Percentiles rank a stretch among this genome's conserved stretches.
These are phyloP conservation scores for Jackrogersella minutella DNA, from an alignment of 495 filamentous ascomycete genomes.

Conservation along the genomic window DNA sequence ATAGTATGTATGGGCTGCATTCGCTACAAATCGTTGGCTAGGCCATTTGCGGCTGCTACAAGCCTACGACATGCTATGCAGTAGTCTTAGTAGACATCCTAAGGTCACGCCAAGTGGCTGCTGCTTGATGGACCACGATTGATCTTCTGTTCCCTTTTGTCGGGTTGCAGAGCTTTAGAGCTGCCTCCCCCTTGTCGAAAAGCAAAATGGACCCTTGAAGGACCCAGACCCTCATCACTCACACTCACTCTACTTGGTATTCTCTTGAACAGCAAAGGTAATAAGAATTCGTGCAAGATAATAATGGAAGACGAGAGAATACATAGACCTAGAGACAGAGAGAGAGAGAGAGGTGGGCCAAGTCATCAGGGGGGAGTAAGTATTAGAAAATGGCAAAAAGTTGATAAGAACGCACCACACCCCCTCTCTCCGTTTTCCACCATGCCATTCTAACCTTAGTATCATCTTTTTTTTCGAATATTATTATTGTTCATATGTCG, in stretches of 20 bases:
- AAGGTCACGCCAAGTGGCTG: conserved; percentile 40
- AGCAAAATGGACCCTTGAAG: conserved; percentile 30
- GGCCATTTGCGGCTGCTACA: conserved; percentile 40
- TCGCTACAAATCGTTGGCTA: conserved; percentile 34
- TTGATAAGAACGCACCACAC: conserved; percentile 43
- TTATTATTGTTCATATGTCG: conserved; percentile 37
- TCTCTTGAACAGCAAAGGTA: conserved; percentile 3
- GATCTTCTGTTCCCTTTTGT: conserved; percentile 39
- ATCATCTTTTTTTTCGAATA: conserved; percentile 18
- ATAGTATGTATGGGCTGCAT: no score
- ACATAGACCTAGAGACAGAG: no score
- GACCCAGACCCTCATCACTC: conserved; percentile 25
- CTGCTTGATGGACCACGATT: conserved; percentile 40
- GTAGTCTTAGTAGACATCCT: conserved; percentile 37
- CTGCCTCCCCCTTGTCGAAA: conserved; percentile 34
- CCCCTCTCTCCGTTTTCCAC: conserved; percentile 37
- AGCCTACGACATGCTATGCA: conserved; percentile 28
- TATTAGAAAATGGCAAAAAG: conserved; percentile 34
- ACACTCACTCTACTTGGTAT: conserved; percentile 2
- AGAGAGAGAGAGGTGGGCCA: conserved; percentile 28
- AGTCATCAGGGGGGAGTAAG: conserved; percentile 37
- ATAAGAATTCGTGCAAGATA: conserved; percentile 16
- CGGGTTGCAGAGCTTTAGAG: conserved; percentile 41
- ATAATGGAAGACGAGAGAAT: conserved; percentile 13
- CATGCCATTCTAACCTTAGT: conserved; percentile 25